Evolutionary conservation across 1,139 yeast genomes (phyloP), one percentile per base, ranked within the genome.

Genomic region (Arxiozyma heterogenica): DNA sequence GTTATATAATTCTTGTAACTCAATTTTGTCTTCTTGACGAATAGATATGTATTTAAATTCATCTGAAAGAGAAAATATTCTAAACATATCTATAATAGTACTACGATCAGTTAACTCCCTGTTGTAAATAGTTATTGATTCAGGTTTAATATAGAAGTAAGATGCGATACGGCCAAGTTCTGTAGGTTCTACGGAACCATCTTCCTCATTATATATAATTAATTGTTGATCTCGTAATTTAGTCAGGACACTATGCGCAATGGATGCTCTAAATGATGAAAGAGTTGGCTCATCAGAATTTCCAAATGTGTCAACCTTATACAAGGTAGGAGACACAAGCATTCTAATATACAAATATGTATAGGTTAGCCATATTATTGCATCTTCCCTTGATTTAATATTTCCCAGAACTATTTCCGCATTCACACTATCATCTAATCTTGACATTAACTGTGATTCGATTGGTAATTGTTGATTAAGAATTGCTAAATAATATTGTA

Each of bases 401-500:
- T 84, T 75, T 0, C 96, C 96, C 9, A 81, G 68, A 1, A 83
- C 95, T 49, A 93, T 75, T 67, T 93, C 98, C 0, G 98, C 98
- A 70, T 93, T 93, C 50, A 93, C 63, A 57, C 73, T 79, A 67
- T 90, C 97, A 0, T 85, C 83, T 27, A 93, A 66, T 59, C 77
- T 81, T 25, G 83, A 71, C 74, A 88, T 79, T 57, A 93, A 70
- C 65, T 89, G 96, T 1, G 96, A 88, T 68, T 93, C 98, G 52
- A 93, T 91, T 0, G 98, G 96, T 43, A 91, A 72, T 64, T 91
- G 96, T 59, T 91, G 95, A 67, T 89, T 91, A 60, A 91, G 74
- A 27, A 93, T 78, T 0, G 97, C 95, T 67, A 93, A 75, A 64
- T 90, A 93, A 65, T 90, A 91, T 59, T 88, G 94, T 25, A 93